phyloP scores from a whole-genome alignment of 768 basidiomycete genomes.

The Lentinula sp. region DNA sequence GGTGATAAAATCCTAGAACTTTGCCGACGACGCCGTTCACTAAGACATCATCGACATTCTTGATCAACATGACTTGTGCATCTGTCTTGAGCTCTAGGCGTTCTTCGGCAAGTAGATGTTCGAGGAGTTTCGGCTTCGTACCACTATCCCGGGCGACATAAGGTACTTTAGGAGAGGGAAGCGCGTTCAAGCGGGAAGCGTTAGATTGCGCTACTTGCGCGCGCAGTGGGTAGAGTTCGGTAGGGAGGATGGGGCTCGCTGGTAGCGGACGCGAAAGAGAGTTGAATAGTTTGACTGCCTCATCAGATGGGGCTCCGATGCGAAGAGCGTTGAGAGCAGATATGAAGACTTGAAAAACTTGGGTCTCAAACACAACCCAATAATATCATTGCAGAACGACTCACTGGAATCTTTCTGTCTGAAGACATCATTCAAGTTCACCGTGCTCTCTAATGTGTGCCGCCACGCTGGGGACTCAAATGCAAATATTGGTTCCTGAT shows the following conservation, averaged over 20 bases:
- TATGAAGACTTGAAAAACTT: conserved; percentile 45
- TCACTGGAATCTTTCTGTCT: conserved; percentile 67
- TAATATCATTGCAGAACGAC: conserved; percentile 11
- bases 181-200: conserved; percentile 38
- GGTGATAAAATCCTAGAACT: conserved; percentile 49
- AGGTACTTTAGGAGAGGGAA: conserved; percentile 33
- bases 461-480: conserved; percentile 70
- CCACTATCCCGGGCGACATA: conserved; percentile 54
- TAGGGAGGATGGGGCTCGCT: conserved; percentile 27
- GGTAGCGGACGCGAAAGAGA: conserved; percentile 12
- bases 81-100: conserved; percentile 48
- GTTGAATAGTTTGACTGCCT: conserved; percentile 19
- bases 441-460: conserved; percentile 49
- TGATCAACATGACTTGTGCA: conserved; percentile 62
- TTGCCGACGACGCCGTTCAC: conserved; percentile 78
- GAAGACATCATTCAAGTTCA: conserved; percentile 69
- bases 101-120: conserved; percentile 56
- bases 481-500: conserved; percentile 48
- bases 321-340: conserved; percentile 75
- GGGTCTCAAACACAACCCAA: neutral
- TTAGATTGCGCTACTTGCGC: conserved; percentile 68
- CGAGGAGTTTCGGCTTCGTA: conserved; percentile 41
- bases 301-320: conserved; percentile 33
- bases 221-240: conserved; percentile 59
- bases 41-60: conserved; percentile 68